phyloP scores from a whole-genome alignment of 2,329 filamentous ascomycete species.

The Plenodomus tracheiphilus region DNA sequence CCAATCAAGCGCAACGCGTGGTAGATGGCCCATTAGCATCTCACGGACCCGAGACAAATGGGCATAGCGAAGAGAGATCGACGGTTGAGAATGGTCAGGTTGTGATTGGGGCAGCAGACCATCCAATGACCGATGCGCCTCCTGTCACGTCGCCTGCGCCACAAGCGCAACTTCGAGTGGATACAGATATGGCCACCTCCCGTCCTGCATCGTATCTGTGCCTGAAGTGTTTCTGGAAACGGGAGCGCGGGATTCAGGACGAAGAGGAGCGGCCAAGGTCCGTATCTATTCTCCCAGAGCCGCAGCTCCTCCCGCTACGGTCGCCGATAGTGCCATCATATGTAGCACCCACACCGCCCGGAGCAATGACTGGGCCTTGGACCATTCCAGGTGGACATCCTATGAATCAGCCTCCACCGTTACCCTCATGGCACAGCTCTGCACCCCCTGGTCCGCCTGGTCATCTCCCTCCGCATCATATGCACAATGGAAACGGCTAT shows the following conservation, averaged over 20 bases:
- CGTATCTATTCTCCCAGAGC: slow-evolving; percentile 31
- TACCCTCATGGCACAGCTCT: slow-evolving; percentile 35
- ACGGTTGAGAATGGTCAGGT: slow-evolving; percentile 19
- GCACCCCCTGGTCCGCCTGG: slow-evolving; percentile 28
- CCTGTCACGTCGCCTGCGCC: slow-evolving; percentile 20
- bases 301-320: slow-evolving; percentile 40
- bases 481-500: slow-evolving; percentile 39
- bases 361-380: slow-evolving; percentile 25
- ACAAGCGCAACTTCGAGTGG: slow-evolving; percentile 19
- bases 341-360: slow-evolving; percentile 18
- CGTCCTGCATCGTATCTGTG: slow-evolving; percentile 43
- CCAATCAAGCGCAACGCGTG: slow-evolving; percentile 8
- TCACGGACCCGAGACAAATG: slow-evolving; percentile 27
- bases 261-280: slow-evolving; percentile 35
- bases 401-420: slow-evolving; percentile 32
- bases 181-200: slow-evolving; percentile 24
- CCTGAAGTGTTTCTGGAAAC: slow-evolving; percentile 55
- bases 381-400: slow-evolving; percentile 20
- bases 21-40: slow-evolving; percentile 25
- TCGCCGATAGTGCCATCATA: slow-evolving; percentile 37
- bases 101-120: slow-evolving; percentile 29
- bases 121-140: slow-evolving; percentile 36
- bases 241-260: slow-evolving; percentile 41
- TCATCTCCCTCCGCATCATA: slow-evolving; percentile 25
- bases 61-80: slow-evolving; percentile 18